Evolutionary conservation across 176 grass and related monocot genomes (phyloP).

Genomic region (Tillandsia fasciculata): DNA sequence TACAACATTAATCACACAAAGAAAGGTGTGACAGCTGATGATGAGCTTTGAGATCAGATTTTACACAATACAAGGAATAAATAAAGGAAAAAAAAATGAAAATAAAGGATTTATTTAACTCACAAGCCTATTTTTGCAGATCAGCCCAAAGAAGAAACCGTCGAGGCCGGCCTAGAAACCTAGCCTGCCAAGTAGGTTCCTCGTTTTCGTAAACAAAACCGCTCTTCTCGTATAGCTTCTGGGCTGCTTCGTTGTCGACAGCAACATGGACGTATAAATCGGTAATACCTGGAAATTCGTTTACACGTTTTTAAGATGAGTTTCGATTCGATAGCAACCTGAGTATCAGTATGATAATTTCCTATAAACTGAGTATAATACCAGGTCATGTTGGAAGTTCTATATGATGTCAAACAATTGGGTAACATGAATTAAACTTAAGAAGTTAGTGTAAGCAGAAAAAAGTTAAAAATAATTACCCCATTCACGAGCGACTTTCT

Average conservation of each 20-base stretch:
- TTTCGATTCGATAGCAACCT: background rate
- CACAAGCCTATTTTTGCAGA: constrained; percentile 34
- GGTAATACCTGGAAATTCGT: constrained; percentile 61
- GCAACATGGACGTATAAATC: constrained; percentile 96
- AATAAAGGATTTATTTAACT: background rate
- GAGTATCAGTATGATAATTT: background rate
- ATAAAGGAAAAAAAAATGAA: background rate
- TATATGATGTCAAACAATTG: background rate
- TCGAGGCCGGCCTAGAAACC: constrained; percentile 63
- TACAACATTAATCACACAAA: too few relatives aligned
- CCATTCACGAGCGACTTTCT: constrained; percentile 61
- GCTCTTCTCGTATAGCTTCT: constrained; percentile 73
- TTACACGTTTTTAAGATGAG: constrained; percentile 1
- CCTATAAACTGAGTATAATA: background rate
- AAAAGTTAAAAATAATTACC: constrained; percentile 34
- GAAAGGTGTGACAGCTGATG: background rate
- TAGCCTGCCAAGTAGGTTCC: constrained; percentile 78
- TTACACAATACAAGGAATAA: background rate
- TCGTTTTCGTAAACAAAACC: constrained; percentile 90
- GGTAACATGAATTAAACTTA: background rate
- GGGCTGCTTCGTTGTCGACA: constrained; percentile 63
- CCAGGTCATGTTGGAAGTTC: background rate
- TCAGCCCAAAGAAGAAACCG: constrained; percentile 84
- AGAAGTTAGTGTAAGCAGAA: background rate
- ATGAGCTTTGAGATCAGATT: background rate